A percentile compares a stretch with the other conserved stretches of the same genome.
Evolutionary conservation across 108 stramenopile species (phyloP).

Genomic region (Bacterosira constricta): DNA sequence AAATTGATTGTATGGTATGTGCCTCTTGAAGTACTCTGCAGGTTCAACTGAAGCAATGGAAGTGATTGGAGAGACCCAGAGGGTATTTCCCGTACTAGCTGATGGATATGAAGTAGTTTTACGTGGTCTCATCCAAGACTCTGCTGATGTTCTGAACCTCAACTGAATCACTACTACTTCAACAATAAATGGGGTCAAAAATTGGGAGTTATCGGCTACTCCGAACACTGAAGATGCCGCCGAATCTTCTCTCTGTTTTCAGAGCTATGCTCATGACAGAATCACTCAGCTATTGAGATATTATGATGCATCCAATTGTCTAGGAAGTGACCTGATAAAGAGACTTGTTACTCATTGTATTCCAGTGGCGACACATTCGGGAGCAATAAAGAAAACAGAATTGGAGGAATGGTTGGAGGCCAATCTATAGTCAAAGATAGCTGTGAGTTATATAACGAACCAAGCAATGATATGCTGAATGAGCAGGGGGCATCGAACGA

Average conservation of each 20-base stretch:
- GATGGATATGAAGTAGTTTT: slow-evolving; percentile 15
- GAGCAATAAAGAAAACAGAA: too few relatives aligned
- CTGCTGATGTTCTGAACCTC: background rate
- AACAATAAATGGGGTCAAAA: background rate
- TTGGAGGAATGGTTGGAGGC: too few relatives aligned
- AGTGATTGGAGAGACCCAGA: background rate
- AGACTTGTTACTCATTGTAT: slow-evolving; percentile 1
- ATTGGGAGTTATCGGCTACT: background rate
- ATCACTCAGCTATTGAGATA: slow-evolving; percentile 2
- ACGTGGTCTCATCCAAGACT: slow-evolving; percentile 1
- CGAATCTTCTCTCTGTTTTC: slow-evolving; percentile 13
- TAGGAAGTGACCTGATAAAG: background rate
- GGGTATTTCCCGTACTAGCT: background rate
- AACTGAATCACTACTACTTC: slow-evolving; percentile 1
- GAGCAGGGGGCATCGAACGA: too few relatives aligned
- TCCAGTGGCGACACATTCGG: too few relatives aligned
- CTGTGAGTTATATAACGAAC: too few relatives aligned
- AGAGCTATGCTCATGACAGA: slow-evolving; percentile 18
- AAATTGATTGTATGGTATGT: too few relatives aligned
- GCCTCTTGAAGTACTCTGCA: background rate
- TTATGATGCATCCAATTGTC: slow-evolving; percentile 11
- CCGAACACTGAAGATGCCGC: background rate
- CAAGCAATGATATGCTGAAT: too few relatives aligned
- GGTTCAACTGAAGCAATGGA: background rate
- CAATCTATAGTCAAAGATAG: too few relatives aligned